These are phyloP conservation scores for Lolium rigidum DNA, from an alignment of 176 grass and related monocot species.

Conservation along the genomic window DNA sequence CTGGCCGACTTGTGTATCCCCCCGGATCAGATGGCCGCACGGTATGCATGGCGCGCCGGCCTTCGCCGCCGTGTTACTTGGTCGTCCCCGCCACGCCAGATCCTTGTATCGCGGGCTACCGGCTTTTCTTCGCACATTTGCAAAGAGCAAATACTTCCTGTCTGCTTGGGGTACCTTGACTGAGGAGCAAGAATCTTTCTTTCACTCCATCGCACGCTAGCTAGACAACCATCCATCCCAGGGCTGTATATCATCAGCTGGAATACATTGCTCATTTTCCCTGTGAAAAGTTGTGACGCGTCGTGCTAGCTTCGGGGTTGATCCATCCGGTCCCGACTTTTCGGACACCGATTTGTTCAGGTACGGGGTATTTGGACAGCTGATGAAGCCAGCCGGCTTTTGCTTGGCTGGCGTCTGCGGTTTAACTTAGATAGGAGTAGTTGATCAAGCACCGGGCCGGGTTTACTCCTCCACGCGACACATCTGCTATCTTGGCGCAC, in stretches of 20 bases:
- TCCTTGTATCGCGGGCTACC: not conserved
- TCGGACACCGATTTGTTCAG: not conserved
- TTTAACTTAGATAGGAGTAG: not conserved
- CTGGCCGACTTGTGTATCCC: not conserved
- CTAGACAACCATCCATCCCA: not conserved
- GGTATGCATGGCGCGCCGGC: not conserved
- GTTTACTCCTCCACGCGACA: constrained; percentile 5
- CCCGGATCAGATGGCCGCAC: not conserved
- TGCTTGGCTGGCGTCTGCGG: not conserved
- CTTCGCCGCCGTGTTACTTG: not conserved
- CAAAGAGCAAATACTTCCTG: constrained; percentile 36
- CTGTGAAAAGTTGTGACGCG: not conserved
- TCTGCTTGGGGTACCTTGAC: constrained; percentile 9
- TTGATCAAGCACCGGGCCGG: constrained; percentile 1
- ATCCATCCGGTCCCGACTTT: not conserved
- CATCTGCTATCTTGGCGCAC: constrained; percentile 11
- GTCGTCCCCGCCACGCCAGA: not conserved
- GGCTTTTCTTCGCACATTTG: constrained; percentile 17
- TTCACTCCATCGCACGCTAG: constrained; percentile 4
- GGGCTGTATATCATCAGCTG: not conserved
- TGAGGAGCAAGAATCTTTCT: constrained; percentile 27
- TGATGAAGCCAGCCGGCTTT: not conserved
- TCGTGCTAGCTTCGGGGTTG: no score
- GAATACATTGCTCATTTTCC: not conserved
- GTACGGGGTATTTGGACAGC: not conserved